Evolutionary conservation across 768 basidiomycete species (phyloP), one percentile per base, ranked within the genome.

Genomic region (Lentinula guzmanii): DNA sequence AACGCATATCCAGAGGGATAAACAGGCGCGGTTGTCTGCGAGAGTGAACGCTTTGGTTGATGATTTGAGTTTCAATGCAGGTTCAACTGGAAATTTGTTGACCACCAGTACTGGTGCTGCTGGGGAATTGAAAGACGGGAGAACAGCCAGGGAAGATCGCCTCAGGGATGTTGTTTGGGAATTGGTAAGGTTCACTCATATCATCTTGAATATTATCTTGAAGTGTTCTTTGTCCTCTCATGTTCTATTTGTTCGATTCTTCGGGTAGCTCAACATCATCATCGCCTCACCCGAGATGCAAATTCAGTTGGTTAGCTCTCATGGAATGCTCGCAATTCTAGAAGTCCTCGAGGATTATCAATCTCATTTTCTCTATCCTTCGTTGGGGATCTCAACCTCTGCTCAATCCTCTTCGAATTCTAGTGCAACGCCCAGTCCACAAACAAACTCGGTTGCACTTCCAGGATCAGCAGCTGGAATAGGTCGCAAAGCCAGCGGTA

Each of bases 301-400:
- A 67, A 73, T 79, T 21, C 95, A 98, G 64, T 82, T 99, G 34
- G 91, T 98, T 11, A 90, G 90, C 15, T 86, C 90, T 0, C 97
- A 98, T 74, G 97, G 97, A 1, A 90, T 97, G 89, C 80, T 98
- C 9, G 95, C 94, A 0, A 90, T 98, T 63, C 73, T 98, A 65
- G 95, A 98, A 70, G 92, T 97, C 0, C 76, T 99, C 41, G 96
- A 98, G 71, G 37, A 3, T 7, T 56, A 56, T 43, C 55, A 56
- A 33, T 21, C 18, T 6, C 54, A 21, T 16, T 11, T 37, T 18
- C 37, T 41, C 7, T 21, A 39, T 41, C 18, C 35, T 8, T 21
- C 34, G 21, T 45, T 8, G 21, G 13, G 37, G 13, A 41, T 31
- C 5, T 15, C 39, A 21, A 21, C 18, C 11, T 21, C 54, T 21